Conservation (phyloP, 768 basidiomycete genomes). For the Pleurotus djamor region DNA sequence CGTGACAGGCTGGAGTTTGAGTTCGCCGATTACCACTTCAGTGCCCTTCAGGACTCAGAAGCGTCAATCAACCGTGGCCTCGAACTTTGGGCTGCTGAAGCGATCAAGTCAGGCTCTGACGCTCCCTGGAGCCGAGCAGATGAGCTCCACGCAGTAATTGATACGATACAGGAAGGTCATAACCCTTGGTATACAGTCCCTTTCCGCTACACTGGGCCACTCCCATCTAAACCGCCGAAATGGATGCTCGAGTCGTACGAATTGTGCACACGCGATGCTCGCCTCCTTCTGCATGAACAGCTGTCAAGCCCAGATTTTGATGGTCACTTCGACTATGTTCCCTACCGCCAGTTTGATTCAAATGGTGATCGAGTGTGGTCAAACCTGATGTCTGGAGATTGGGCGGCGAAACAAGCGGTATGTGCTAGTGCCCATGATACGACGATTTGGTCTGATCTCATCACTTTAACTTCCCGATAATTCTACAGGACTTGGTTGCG, state of each 20-base stretch:
- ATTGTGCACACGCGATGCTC: slow-evolving; percentile 18
- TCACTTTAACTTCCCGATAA: no score
- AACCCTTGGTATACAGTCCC: slow-evolving; percentile 18
- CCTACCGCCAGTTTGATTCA: slow-evolving; percentile 19
- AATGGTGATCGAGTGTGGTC: slow-evolving; percentile 16
- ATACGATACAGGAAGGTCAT: slow-evolving; percentile 17
- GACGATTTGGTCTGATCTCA: not conserved
- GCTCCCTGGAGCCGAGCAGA: slow-evolving; percentile 17
- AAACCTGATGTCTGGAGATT: slow-evolving; percentile 33
- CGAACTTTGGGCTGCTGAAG: slow-evolving; percentile 20
- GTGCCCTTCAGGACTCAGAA: slow-evolving; percentile 19
- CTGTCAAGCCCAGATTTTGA: slow-evolving; percentile 20
- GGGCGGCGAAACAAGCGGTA: slow-evolving; percentile 31
- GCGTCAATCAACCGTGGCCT: slow-evolving; percentile 14
- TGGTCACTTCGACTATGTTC: slow-evolving; percentile 15
- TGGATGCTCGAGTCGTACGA: slow-evolving; percentile 26
- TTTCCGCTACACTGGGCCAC: slow-evolving; percentile 17
- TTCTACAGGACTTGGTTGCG: slow-evolving; percentile 24
- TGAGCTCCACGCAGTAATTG: slow-evolving; percentile 21
- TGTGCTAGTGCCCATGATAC: slow-evolving; percentile 4
- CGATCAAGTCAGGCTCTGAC: slow-evolving; percentile 10
- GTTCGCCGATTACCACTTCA: slow-evolving; percentile 22
- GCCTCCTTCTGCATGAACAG: slow-evolving; percentile 15
- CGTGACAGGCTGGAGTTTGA: slow-evolving; percentile 20
- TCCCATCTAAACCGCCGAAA: slow-evolving; percentile 12